Base-by-base conservation (phyloP, 2,329 filamentous ascomycete genomes). In the Cordyceps sp. region DNA sequence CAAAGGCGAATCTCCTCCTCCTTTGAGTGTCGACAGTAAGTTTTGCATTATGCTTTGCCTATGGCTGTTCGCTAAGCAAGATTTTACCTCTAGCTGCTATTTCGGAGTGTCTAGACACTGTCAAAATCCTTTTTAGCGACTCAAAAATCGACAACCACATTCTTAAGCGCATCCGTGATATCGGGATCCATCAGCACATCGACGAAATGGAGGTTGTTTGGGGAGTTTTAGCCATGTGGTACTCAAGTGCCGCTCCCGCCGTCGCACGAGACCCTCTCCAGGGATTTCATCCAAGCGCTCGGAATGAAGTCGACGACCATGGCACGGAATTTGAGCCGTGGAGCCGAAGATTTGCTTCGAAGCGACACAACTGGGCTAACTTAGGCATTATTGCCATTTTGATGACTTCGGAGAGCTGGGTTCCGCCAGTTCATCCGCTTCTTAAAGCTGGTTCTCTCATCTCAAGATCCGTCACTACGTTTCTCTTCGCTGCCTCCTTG, bases 371-470 rank as follows among this genome's bases (percentile, higher is more conserved):
- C 9, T 20, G 42, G 10, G 41, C 38, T 17, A 48, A 44, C 21
- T 23, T 46, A 16, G 46, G 45, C 6, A 37, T 47, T 13, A 34
- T 48, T 27, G 36, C 43, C n/a, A 46, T 47, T 34, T 35, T 49
- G 10, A 33, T 39, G 30, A 41, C 38, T 16, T 22, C 37, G 6
- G 39, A 42, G 10, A 13, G 16, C 14, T 43, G 42, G 40, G 12
- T 31, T 7, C 10, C 36, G 5, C 42, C 43, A 6, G 27, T 31
- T 1, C 34, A 43, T 17, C 33, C 38, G 13, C 42, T 39, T 15
- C 32, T 45, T 9, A 37, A 35, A 13, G 25, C 32, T 7, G 40
- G 39, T 6, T 22, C 33, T 12, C 24, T 45, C 13, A 23, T 46
- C 13, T 36, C 43, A 5, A 38, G 39, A 16, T 36, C 40, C 4